Evolutionary conservation across 352 stramenopile species (phyloP), one percentile per base, ranked within the genome.

Genomic region (Pythium biforme): DNA sequence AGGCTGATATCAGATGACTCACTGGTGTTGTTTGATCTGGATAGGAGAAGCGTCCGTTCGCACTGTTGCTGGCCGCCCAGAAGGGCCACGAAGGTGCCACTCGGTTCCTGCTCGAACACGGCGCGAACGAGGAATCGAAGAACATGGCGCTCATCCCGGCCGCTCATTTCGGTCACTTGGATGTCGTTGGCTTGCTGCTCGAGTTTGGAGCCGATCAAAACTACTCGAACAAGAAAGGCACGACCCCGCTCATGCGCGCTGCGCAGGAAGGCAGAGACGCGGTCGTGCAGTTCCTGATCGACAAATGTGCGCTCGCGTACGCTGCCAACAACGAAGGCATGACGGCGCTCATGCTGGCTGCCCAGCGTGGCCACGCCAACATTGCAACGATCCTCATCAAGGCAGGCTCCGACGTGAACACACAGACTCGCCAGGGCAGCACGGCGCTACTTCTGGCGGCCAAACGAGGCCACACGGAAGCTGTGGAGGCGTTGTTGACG

Each of bases 191-290:
- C 12, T 69, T 91, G 58, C 71, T 95, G n/a, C 64, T 95, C 17
- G 71, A 87, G 37, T 77, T 71, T 11, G 82, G 77, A 20, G 84
- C 81, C 15, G 63, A 91, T 48, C 80, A 88, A 47, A 95, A 95
- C 49, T 95, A 84, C 41, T 84, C 85, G 45, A 95, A 95, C 65
- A 88, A 87, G 71, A 95, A 95, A 62, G 87, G 87, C 51, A 95
- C 87, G 2, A 95, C 86, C 0, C 85, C 87, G 19, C 58, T 95
- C 39, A 95, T 95, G 87, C 82, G 87, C 9, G 87, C 87, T 10
- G 87, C 87, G 0, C 87, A 95, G 62, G 87, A 95, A 75, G 87
- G 87, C 17, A 78, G 85, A 11, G 85, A 88, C 19, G 80, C 74
- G 10, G 87, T 95, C 11, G 87, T 95, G 19, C 69, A 76, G 48